These are phyloP conservation scores for Emergomyces pasteurianus DNA, from an alignment of 2,329 filamentous ascomycete genomes.

Conservation along the genomic window DNA sequence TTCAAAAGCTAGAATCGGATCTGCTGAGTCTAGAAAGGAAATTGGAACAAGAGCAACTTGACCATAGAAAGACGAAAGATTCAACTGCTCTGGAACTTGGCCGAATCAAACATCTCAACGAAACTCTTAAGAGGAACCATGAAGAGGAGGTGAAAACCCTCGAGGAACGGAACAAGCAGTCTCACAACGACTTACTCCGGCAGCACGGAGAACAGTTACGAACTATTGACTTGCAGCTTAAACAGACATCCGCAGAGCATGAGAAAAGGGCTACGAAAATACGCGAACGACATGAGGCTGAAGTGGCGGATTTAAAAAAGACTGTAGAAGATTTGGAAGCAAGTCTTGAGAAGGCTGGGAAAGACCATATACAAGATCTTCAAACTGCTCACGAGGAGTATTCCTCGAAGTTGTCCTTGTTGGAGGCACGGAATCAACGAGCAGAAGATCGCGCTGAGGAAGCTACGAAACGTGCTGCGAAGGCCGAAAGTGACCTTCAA, in stretches of 20 bases:
- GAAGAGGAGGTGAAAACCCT: slow-evolving; percentile 51
- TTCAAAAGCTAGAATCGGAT: slow-evolving; percentile 47
- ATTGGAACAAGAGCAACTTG: slow-evolving; percentile 58
- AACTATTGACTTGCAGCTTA: slow-evolving; percentile 38
- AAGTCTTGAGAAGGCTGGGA: slow-evolving; percentile 41
- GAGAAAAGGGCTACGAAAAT: slow-evolving; percentile 28
- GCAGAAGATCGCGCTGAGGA: slow-evolving; percentile 28
- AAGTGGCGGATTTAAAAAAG: slow-evolving; percentile 51
- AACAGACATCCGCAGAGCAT: slow-evolving; percentile 30
- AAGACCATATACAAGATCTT: slow-evolving; percentile 49
- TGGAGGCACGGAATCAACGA: slow-evolving; percentile 42
- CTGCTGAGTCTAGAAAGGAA: slow-evolving; percentile 43
- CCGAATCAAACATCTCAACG: slow-evolving; percentile 54
- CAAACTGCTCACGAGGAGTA: slow-evolving; percentile 44
- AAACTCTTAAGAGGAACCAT: slow-evolving; percentile 58
- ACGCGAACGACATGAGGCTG: slow-evolving; percentile 42
- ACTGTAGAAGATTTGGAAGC: slow-evolving; percentile 49
- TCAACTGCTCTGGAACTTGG: slow-evolving; percentile 42
- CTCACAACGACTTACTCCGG: slow-evolving; percentile 30
- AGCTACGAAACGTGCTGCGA: slow-evolving; percentile 16
- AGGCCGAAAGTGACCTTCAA: slow-evolving; percentile 15
- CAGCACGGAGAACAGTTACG: slow-evolving; percentile 36
- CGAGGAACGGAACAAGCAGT: slow-evolving; percentile 36
- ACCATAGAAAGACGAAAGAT: slow-evolving; percentile 57
- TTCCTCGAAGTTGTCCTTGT: slow-evolving; percentile 27